These are phyloP conservation scores for Ogataea paraovalis DNA, from an alignment of 805 yeast genomes.

Conservation along the genomic window DNA sequence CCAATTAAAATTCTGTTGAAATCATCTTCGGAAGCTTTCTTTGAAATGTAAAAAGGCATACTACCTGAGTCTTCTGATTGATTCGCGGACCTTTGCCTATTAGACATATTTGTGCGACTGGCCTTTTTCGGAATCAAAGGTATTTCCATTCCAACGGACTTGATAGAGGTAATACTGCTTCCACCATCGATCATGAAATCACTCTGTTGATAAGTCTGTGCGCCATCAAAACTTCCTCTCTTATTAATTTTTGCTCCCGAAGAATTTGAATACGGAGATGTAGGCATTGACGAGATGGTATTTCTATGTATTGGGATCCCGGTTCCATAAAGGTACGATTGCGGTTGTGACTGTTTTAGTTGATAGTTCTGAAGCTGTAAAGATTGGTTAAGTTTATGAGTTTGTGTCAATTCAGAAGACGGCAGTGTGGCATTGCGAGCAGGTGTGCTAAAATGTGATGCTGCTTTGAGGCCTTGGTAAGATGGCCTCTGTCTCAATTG, in stretches of 20 bases:
- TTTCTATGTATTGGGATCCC: neutral
- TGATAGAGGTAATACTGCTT: neutral
- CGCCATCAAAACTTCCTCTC: constrained; percentile 1
- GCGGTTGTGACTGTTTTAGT: neutral
- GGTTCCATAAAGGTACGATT: neutral
- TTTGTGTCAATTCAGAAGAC: neutral
- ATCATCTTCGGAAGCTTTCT: neutral
- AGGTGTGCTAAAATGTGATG: neutral
- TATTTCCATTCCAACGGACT: neutral
- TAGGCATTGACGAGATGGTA: constrained; percentile 10
- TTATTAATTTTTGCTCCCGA: neutral
- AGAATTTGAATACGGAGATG: constrained; percentile 7
- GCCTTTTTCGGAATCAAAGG: neutral
- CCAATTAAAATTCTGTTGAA: constrained; percentile 2
- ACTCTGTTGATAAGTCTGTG: neutral
- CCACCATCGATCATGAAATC: neutral
- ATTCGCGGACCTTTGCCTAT: neutral
- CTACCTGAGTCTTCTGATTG: neutral
- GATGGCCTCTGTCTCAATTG: constrained; percentile 5
- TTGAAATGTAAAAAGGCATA: neutral
- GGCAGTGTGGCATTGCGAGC: neutral
- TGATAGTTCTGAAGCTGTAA: neutral
- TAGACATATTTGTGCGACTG: neutral
- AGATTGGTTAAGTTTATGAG: neutral
- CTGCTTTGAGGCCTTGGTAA: constrained; percentile 5